Base-by-base conservation (phyloP, 352 stramenopile genomes). In the Pythium phragmitis region DNA sequence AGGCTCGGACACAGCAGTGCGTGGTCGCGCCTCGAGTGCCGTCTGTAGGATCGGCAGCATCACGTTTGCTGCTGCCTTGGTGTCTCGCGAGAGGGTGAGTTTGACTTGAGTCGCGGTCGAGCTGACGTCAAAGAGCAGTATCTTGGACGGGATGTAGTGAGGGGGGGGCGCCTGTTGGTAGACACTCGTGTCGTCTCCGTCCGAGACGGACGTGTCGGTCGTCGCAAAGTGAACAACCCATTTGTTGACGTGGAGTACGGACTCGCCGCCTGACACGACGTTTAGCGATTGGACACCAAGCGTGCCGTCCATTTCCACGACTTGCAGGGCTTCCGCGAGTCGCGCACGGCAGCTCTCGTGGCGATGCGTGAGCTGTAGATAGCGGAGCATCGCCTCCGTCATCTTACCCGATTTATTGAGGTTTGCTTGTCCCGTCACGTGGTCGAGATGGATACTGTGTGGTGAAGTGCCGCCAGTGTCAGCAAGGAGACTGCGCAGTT, bases 381-480 rank as follows among this genome's bases (percentile, higher is more conserved):
- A 75, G 2, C 65, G 68, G 28, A 53, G 11, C 43, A 88, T 54
- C 1, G 66, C 52, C 2, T 87, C 73, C 4, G 52, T 79, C 28
- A 84, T 70, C 52, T 83, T 72, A n/a, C 60, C 68, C 8, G 65
- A 53, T 19, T 70, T 87, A 2, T 48, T 60, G 13, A 85, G 63
- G 9, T 72, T 82, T n/a, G 79, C 68, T 34, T 85, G 80, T 8
- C 85, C 37, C 9, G 62, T 54, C 30, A 90, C 64, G 0, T 66
- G 67, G 4, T 63, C 37, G 5, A 85, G 5, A 41, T 33, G 12
- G 28, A 70, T 54, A 30, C 51, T 34, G 45, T 50, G 37, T 34
- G 19, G 46, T 6, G 46, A 33, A 28, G 9, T 17, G 26, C 26
- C 46, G 9, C 12, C 26, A 30, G 26, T 5, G 26, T 30, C 26